Conservation (phyloP, 2,329 filamentous ascomycete genomes). For the Pseudonectria buxi region DNA sequence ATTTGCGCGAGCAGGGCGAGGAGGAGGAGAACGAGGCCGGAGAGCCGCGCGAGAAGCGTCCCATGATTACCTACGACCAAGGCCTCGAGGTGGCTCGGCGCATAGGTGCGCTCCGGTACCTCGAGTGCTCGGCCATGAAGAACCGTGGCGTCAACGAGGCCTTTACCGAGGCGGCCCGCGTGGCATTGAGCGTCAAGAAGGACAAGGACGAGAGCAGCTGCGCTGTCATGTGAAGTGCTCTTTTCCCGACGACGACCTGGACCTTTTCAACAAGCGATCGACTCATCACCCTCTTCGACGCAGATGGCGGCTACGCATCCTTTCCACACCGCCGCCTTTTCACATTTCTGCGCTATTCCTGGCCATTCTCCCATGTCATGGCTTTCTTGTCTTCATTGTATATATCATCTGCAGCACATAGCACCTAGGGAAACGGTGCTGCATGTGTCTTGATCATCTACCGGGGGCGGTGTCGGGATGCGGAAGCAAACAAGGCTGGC, state of each 20-base stretch:
- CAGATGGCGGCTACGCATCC: constrained; percentile 2
- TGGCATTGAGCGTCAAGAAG: constrained; percentile 70
- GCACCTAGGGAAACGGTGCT: constrained; percentile 24
- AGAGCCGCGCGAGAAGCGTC: constrained; percentile 52
- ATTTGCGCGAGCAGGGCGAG: constrained; percentile 71
- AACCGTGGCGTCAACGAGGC: constrained; percentile 98
- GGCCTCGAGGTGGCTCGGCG: constrained; percentile 85
- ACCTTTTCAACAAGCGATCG: constrained; percentile 1
- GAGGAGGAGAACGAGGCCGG: constrained; percentile 57
- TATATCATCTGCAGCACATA: constrained; percentile 21
- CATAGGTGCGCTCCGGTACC: constrained; percentile 87
- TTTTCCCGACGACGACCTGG: constrained; percentile 1
- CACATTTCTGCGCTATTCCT: constrained; percentile 4
- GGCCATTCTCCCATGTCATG: constrained; percentile 1
- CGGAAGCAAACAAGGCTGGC: neutral
- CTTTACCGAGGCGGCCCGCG: constrained; percentile 93
- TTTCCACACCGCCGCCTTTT: neutral
- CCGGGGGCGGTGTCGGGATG: too few relatives aligned
- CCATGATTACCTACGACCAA: constrained; percentile 83
- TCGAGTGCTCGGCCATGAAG: constrained; percentile 97
- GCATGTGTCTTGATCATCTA: constrained; percentile 1
- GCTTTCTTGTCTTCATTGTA: constrained; percentile 15
- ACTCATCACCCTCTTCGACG: constrained; percentile 1
- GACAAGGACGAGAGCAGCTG: constrained; percentile 58
- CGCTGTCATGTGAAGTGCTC: constrained; percentile 46